Conservation (phyloP, 768 basidiomycete species). For the Mycena polygramma region DNA sequence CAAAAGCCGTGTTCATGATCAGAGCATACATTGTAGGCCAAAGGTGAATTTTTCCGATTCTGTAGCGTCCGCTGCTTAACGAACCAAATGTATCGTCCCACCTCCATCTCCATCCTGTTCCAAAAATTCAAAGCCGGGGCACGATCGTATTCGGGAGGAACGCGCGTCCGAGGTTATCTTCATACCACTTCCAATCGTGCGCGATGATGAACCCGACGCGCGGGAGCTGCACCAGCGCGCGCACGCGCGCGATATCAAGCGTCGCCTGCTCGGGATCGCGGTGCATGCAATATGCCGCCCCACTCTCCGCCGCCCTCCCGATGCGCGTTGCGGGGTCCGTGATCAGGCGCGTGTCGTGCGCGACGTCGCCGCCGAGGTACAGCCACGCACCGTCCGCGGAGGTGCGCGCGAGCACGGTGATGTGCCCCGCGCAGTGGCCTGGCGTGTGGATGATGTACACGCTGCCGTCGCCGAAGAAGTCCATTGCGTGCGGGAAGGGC, state of each 20-base stretch:
- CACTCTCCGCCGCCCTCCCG: conserved; percentile 47
- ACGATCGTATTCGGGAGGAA: conserved; percentile 59
- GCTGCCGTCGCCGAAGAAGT: conserved; percentile 71
- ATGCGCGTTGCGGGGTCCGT: conserved; percentile 57
- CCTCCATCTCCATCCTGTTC: too few relatives aligned
- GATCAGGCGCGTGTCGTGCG: conserved; percentile 66
- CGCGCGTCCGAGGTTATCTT: conserved; percentile 55
- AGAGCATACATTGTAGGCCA: too few relatives aligned
- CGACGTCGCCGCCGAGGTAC: conserved; percentile 67
- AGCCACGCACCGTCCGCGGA: conserved; percentile 68
- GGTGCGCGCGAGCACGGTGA: conserved; percentile 68
- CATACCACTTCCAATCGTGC: conserved; percentile 68
- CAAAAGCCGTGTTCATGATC: too few relatives aligned
- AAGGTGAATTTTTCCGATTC: too few relatives aligned
- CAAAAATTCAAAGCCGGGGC: conserved; percentile 1
- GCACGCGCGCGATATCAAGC: conserved; percentile 56
- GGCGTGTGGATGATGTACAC: conserved; percentile 70
- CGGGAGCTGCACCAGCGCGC: conserved; percentile 51
- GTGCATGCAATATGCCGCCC: conserved; percentile 56
- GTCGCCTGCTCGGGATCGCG: conserved; percentile 56
- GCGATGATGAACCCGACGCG: conserved; percentile 63
- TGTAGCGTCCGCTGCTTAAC: too few relatives aligned
- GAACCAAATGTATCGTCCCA: too few relatives aligned
- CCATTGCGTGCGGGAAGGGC: conserved; percentile 63
- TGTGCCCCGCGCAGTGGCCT: conserved; percentile 68